Percentiles rank a stretch among this genome's conserved stretches.
Evolutionary conservation across 192 early-diverging fungal species (phyloP).

Genomic region (Podila minutissima): DNA sequence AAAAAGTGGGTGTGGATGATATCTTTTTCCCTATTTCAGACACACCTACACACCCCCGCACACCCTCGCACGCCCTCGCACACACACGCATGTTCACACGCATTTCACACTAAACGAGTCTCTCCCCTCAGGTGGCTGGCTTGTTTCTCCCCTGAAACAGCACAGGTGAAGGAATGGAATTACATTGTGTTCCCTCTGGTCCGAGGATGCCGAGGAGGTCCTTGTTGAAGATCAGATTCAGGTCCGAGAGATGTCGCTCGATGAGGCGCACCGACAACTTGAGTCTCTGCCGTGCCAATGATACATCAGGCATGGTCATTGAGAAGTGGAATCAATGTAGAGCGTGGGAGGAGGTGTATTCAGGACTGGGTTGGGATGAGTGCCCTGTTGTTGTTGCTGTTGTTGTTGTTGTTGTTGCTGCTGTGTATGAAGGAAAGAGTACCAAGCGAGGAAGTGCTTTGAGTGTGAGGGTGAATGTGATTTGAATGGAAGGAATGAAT

Average conservation of each 20-base stretch:
- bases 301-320: constrained; percentile 16
- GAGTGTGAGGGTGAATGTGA: background rate
- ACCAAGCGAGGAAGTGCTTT: too few species aligned
- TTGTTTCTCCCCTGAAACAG: background rate
- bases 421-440: too few species aligned
- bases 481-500: background rate
- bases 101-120: background rate
- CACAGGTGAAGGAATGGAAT: background rate
- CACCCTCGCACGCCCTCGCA: too few species aligned
- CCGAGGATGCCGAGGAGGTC: constrained; percentile 20
- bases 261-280: constrained; percentile 31
- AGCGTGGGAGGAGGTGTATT: background rate
- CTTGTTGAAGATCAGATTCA: constrained; percentile 43
- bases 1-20: too few species aligned
- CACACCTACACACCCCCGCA: too few species aligned
- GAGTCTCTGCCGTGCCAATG: constrained; percentile 26
- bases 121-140: background rate
- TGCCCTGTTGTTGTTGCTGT: too few species aligned
- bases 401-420: too few species aligned
- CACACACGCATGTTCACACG: background rate
- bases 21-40: too few species aligned
- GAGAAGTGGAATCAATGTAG: background rate
- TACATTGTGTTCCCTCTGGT: constrained; percentile 34
- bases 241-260: constrained; percentile 34
- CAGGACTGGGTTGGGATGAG: background rate